These are phyloP conservation scores for Juncus inflexus DNA, from an alignment of 176 grass and related monocot species.

Conservation along the genomic window DNA sequence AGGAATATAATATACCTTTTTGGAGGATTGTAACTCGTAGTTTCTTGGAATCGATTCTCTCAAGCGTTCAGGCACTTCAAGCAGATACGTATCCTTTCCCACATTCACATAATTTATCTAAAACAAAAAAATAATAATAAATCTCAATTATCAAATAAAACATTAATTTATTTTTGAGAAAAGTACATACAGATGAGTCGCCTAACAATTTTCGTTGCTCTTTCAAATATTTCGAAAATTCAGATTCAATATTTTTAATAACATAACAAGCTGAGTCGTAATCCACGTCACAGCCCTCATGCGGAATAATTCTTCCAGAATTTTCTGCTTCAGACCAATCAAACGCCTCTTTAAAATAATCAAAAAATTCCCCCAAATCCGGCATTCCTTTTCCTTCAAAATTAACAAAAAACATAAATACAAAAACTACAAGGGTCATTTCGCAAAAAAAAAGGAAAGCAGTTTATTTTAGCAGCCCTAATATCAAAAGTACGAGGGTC, in stretches of 20 bases:
- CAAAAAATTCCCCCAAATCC: constrained; percentile 55
- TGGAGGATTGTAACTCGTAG: constrained; percentile 87
- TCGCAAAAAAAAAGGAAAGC: background rate
- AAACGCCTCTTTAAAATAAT: constrained; percentile 85
- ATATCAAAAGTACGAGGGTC: too few relatives aligned
- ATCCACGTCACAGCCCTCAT: constrained; percentile 73
- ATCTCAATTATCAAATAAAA: background rate
- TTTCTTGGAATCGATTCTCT: constrained; percentile 58
- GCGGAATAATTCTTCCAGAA: constrained; percentile 75
- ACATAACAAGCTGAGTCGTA: constrained; percentile 54
- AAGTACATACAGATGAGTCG: constrained; percentile 45
- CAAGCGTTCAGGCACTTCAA: constrained; percentile 74
- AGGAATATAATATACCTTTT: constrained; percentile 47
- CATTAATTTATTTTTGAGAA: constrained; percentile 3
- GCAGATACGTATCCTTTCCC: constrained; percentile 78
- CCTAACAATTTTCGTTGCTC: constrained; percentile 63
- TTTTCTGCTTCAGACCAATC: constrained; percentile 93
- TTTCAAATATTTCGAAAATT: constrained; percentile 62
- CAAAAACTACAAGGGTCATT: background rate
- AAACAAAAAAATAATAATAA: too few relatives aligned
- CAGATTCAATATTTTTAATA: constrained; percentile 63
- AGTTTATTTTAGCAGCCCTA: too few relatives aligned
- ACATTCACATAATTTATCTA: constrained; percentile 86
- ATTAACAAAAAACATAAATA: constrained; percentile 22
- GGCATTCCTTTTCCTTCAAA: constrained; percentile 69